Conservation (phyloP, 345 rosid genomes). For the Kernera saxatilis region DNA sequence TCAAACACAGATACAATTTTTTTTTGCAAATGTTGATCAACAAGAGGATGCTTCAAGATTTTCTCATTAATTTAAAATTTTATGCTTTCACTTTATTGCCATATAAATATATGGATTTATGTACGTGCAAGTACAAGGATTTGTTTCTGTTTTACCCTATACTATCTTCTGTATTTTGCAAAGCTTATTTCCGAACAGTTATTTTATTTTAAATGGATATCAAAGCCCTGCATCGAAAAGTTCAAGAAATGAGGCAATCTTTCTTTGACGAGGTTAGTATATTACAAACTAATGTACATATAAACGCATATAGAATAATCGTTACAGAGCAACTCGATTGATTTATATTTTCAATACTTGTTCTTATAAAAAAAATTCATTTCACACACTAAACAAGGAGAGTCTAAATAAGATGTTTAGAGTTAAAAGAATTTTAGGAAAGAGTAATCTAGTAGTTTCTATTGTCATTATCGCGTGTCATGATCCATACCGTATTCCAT, state of each 20-base stretch:
- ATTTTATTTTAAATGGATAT: not conserved
- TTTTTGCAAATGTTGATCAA: not conserved
- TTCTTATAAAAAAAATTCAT: not conserved
- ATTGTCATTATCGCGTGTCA: too few relatives aligned
- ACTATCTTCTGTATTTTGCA: not conserved
- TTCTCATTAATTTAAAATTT: constrained; percentile 6
- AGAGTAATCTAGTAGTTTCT: too few relatives aligned
- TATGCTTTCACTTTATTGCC: constrained; percentile 4
- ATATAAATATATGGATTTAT: not conserved
- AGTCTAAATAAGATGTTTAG: too few relatives aligned
- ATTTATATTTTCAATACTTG: not conserved
- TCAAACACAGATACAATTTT: not conserved
- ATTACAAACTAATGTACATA: not conserved
- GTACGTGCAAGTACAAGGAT: not conserved
- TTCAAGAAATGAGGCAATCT: constrained; percentile 29
- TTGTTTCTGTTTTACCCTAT: not conserved
- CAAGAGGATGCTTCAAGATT: constrained; percentile 11
- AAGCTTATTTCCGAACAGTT: not conserved
- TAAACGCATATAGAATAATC: not conserved
- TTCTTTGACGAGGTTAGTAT: constrained; percentile 28
- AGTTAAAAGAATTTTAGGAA: too few relatives aligned
- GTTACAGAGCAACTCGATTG: not conserved
- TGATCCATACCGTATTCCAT: too few relatives aligned
- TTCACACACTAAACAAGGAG: not conserved
- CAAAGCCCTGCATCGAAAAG: constrained; percentile 8